Conservation (phyloP, 1,284 basidiomycete genomes). For the Cutaneotrichosporon cavernicola region DNA sequence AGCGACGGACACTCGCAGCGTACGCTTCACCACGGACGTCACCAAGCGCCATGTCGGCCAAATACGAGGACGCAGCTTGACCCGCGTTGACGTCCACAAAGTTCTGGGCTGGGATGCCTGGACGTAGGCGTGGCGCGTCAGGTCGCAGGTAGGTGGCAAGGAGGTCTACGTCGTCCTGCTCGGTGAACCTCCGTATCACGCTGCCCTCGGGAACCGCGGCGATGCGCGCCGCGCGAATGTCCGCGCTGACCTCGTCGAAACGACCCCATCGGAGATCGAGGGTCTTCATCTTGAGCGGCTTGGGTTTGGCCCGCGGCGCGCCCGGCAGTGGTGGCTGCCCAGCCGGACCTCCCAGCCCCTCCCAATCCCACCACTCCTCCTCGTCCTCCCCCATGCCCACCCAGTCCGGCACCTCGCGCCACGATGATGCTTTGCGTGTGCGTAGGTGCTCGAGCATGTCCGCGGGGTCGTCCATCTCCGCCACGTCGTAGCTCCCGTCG, state of each 20-base stretch:
- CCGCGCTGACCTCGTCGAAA: slow-evolving; percentile 35
- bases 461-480: slow-evolving; percentile 49
- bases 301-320: slow-evolving; percentile 20
- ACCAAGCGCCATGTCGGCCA: slow-evolving; percentile 37
- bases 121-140: neutral
- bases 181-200: slow-evolving; percentile 6
- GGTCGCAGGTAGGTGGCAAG: slow-evolving; percentile 38
- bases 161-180: slow-evolving; percentile 29
- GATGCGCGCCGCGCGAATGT: slow-evolving; percentile 5
- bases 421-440: slow-evolving; percentile 7
- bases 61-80: slow-evolving; percentile 28
- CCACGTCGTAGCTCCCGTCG: slow-evolving; percentile 47
- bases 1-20: slow-evolving; percentile 37
- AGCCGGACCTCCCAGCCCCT: slow-evolving; percentile 35
- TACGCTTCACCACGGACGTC: slow-evolving; percentile 48
- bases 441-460: slow-evolving; percentile 31
- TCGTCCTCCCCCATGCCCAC: slow-evolving; percentile 29
- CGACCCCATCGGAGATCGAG: slow-evolving; percentile 36
- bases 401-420: slow-evolving; percentile 41
- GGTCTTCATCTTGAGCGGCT: slow-evolving; percentile 29
- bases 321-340: slow-evolving; percentile 37
- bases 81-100: slow-evolving; percentile 42
- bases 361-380: slow-evolving; percentile 44
- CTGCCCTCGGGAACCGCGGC: neutral
- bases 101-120: slow-evolving; percentile 17